These are phyloP conservation scores for Boletus patriciae DNA, from an alignment of 768 basidiomycete genomes.

Conservation along the genomic window DNA sequence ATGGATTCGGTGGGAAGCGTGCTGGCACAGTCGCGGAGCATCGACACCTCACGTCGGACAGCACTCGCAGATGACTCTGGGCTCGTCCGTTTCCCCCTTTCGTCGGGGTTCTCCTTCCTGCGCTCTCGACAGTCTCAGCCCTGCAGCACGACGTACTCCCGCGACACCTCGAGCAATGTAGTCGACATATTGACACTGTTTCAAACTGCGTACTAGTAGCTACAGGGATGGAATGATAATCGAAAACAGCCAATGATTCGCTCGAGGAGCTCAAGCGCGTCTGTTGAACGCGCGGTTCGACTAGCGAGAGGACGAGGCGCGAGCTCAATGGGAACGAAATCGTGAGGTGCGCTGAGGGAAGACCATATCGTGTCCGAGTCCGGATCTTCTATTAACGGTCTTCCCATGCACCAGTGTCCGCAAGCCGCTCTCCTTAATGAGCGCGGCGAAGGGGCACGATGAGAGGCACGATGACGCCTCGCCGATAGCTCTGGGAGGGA, in stretches of 20 bases:
- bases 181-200: too few relatives aligned
- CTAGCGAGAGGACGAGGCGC: too few relatives aligned
- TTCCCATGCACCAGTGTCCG: slow-evolving; percentile 24
- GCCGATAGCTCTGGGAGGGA: slow-evolving; percentile 19
- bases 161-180: slow-evolving; percentile 81
- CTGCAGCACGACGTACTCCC: slow-evolving; percentile 71
- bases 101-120: slow-evolving; percentile 76
- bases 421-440: slow-evolving; percentile 38
- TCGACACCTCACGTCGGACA: slow-evolving; percentile 66
- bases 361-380: too few relatives aligned
- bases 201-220: too few relatives aligned
- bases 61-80: slow-evolving; percentile 50
- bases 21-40: slow-evolving; percentile 50
- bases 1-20: slow-evolving; percentile 50
- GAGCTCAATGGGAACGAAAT: too few relatives aligned
- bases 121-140: slow-evolving; percentile 57
- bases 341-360: too few relatives aligned
- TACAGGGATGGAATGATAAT: too few relatives aligned
- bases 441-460: slow-evolving; percentile 15
- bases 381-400: too few relatives aligned
- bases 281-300: too few relatives aligned
- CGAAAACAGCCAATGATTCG: too few relatives aligned
- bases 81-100: slow-evolving; percentile 45
- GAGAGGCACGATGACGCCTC: slow-evolving; percentile 30
- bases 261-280: too few relatives aligned